phyloP scores from a whole-genome alignment of 306 rosid genomes.

The Calophaca sinica region DNA sequence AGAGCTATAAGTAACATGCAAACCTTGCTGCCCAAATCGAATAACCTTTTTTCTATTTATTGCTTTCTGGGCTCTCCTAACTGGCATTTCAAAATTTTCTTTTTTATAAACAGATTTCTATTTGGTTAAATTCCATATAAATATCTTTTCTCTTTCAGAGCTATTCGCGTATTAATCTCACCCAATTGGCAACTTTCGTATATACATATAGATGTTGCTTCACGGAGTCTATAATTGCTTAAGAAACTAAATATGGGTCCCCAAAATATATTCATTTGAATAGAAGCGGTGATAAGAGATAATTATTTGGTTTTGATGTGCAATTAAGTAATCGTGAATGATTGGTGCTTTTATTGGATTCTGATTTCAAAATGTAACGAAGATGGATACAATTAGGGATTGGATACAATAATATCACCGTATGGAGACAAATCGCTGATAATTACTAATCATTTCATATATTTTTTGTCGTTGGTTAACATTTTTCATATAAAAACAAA shows the following conservation, averaged over 20 bases:
- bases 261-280: conserved; percentile 33
- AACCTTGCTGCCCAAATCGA: conserved; percentile 62
- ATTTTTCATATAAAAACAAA: background rate
- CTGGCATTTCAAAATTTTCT: background rate
- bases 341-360: conserved; percentile 38
- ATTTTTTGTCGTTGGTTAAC: background rate
- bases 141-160: background rate
- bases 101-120: background rate
- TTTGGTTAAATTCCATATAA: background rate
- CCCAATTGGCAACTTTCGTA: conserved; percentile 7
- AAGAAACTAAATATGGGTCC: conserved; percentile 37
- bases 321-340: conserved; percentile 40
- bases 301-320: conserved; percentile 49
- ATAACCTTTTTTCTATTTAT: conserved; percentile 50
- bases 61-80: conserved; percentile 40
- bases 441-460: background rate
- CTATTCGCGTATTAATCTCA: conserved; percentile 1
- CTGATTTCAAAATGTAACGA: conserved; percentile 39
- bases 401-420: conserved; percentile 5
- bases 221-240: conserved; percentile 41
- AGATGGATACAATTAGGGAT: conserved; percentile 29
- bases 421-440: background rate
- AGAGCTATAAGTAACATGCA: conserved; percentile 77
- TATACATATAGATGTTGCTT: background rate
- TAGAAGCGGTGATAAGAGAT: conserved; percentile 33